Evolutionary conservation across 257 asterid genomes (phyloP).

Genomic region (Schizonepeta tenuifolia): DNA sequence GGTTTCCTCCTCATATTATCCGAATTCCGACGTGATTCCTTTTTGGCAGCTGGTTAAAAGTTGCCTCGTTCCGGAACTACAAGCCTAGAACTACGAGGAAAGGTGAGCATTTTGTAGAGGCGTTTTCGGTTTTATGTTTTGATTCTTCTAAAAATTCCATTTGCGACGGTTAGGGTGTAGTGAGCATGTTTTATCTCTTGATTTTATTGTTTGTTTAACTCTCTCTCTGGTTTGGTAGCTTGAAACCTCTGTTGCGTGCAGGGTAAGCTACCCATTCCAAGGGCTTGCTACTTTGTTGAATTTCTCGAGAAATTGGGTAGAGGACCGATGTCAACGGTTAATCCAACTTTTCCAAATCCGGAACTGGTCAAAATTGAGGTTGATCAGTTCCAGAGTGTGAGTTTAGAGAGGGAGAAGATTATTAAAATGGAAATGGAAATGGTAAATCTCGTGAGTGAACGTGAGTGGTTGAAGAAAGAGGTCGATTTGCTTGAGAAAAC

Average conservation of each 20-base stretch:
- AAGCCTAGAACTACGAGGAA: no score
- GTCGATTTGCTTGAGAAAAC: constrained; percentile 21
- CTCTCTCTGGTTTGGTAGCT: no score
- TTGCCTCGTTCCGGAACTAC: no score
- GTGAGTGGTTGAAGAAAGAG: constrained; percentile 22
- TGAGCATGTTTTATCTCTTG: no score
- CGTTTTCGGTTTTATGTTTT: no score
- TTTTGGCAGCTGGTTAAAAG: no score
- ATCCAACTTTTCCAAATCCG: constrained; percentile 21
- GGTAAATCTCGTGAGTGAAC: constrained; percentile 26
- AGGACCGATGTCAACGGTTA: background rate
- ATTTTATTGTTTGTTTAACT: no score
- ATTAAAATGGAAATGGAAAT: constrained; percentile 25
- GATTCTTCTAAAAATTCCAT: background rate
- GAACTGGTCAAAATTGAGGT: constrained; percentile 26
- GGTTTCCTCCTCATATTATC: no score
- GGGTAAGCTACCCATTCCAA: background rate
- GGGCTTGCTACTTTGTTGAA: background rate
- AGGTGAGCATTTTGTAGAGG: no score
- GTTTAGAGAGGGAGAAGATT: background rate
- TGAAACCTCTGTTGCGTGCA: background rate
- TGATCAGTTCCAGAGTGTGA: no score
- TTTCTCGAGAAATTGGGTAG: background rate
- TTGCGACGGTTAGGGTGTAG: background rate
- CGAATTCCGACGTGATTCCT: no score